Base-by-base conservation (phyloP, 73 alveolate species). In the Paramecium primaurelia region DNA sequence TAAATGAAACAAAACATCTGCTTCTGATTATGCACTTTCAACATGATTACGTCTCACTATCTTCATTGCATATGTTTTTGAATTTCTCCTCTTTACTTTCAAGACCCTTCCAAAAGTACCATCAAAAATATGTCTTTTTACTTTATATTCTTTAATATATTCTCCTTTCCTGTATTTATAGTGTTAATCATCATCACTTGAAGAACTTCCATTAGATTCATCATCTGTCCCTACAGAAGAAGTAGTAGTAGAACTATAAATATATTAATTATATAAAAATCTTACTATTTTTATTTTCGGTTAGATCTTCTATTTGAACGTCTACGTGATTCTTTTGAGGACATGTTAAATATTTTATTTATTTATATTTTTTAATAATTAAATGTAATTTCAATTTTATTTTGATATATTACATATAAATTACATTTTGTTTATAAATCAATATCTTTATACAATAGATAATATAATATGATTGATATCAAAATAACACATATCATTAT, bases 81-180 rank as follows among this genome's bases (percentile, higher is more conserved):
- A 60, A 87, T 68, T 37, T 38, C 73, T 69, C 18, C 58, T 64
- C 58, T 71, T 40, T 34, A 96, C 96, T 60, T 93, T 85, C 26
- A 95, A 42, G 75, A 96, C 99, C 89, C 99, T 94, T 37, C 99
- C 99, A 93, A 98, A 98, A 26, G 99, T 97, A 25, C 99, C 99
- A 95, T 98, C 99, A 38, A 98, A 97, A 51, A 98, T 94, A 89
- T 89, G 94, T 22, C 84, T 89, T 10, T 28, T 60, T 6, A 89
- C 84, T n/a, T 36, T 44, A 47, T 89, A 89, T 26, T 73, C 85
- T 18, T 47, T 64, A 36, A 89, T 71, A 28, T 14, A 42, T 71
- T 69, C 92, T n/a, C 92, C 92, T 22, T 20, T 71, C 42, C 75
- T 89, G 40, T 28, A 89, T 71, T 73, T 89, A 25, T 89, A 89